Evolutionary conservation across 2,329 filamentous ascomycete species (phyloP).

Genomic region (Xylaria multiplex): DNA sequence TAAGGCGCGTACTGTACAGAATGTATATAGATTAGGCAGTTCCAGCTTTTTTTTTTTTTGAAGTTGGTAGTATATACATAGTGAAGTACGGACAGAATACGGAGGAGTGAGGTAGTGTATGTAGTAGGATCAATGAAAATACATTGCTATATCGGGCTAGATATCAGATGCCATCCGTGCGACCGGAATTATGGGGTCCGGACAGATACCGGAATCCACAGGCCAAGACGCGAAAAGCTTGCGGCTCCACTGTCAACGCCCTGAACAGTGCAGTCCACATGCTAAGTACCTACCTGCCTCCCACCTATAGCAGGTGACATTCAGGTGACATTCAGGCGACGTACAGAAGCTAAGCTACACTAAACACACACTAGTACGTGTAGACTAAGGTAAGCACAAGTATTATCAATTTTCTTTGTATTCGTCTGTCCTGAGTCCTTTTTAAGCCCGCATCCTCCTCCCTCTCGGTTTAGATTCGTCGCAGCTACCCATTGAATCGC

Average conservation of each 20-base stretch:
- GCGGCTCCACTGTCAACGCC: background rate
- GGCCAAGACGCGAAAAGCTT: background rate
- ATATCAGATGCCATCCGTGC: constrained; percentile 14
- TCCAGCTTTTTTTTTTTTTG: no score
- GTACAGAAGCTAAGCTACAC: no score
- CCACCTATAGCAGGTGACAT: no score
- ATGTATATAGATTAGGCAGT: no score
- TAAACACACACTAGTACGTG: no score
- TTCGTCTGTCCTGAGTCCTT: constrained; percentile 14
- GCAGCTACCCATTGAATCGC: constrained; percentile 39
- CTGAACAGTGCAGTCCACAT: background rate
- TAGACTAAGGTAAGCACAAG: constrained; percentile 9
- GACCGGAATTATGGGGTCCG: constrained; percentile 11
- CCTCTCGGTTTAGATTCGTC: constrained; percentile 27
- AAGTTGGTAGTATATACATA: no score
- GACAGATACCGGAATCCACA: background rate
- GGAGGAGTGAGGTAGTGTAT: no score
- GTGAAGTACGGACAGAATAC: no score
- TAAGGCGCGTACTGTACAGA: no score
- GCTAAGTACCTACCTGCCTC: no score
- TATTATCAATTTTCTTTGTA: constrained; percentile 27
- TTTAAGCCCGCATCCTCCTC: constrained; percentile 13
- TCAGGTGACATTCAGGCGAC: background rate
- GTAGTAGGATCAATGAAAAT: no score
- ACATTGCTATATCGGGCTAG: background rate